Evolutionary conservation across 2,329 filamentous ascomycete genomes (phyloP).

Genomic region (Alternaria sp.): DNA sequence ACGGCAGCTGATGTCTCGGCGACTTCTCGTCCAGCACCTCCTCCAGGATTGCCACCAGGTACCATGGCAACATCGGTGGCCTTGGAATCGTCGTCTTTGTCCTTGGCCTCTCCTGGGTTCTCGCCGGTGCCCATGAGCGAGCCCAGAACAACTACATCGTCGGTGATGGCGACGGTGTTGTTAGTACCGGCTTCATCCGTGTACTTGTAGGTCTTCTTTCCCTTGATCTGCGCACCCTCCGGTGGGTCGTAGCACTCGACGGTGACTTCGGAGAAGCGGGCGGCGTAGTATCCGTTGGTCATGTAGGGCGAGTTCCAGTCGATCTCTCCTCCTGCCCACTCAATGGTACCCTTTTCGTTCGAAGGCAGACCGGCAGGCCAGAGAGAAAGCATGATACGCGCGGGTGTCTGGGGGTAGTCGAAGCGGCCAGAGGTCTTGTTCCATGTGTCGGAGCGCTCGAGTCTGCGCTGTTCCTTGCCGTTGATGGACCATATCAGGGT

Average conservation of each 20-base stretch:
- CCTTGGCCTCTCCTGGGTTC: conserved; percentile 62
- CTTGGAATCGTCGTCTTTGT: conserved; percentile 40
- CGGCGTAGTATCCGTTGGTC: conserved; percentile 88
- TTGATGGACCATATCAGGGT: conserved; percentile 86
- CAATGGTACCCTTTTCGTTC: conserved; percentile 83
- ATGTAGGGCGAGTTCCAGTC: conserved; percentile 86
- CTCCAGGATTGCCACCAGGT: conserved; percentile 62
- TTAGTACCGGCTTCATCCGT: conserved; percentile 70
- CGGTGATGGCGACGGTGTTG: conserved; percentile 73
- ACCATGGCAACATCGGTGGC: conserved; percentile 55
- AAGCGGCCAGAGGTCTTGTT: conserved; percentile 83
- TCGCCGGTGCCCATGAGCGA: conserved; percentile 83
- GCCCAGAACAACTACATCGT: conserved; percentile 76
- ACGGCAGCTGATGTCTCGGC: conserved; percentile 23
- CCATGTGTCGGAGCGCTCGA: conserved; percentile 81
- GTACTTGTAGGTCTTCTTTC: conserved; percentile 76
- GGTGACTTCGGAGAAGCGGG: conserved; percentile 76
- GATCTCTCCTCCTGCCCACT: conserved; percentile 90
- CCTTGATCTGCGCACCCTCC: conserved; percentile 66
- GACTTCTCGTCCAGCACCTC: conserved; percentile 54
- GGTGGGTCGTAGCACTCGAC: conserved; percentile 90
- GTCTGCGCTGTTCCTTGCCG: conserved; percentile 74
- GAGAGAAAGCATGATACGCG: conserved; percentile 90
- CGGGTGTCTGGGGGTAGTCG: conserved; percentile 88
- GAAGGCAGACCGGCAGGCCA: conserved; percentile 87